Evolutionary conservation across 371 early-diverging fungal genomes (phyloP).

Genomic region (Phascolomyces articulosus): DNA sequence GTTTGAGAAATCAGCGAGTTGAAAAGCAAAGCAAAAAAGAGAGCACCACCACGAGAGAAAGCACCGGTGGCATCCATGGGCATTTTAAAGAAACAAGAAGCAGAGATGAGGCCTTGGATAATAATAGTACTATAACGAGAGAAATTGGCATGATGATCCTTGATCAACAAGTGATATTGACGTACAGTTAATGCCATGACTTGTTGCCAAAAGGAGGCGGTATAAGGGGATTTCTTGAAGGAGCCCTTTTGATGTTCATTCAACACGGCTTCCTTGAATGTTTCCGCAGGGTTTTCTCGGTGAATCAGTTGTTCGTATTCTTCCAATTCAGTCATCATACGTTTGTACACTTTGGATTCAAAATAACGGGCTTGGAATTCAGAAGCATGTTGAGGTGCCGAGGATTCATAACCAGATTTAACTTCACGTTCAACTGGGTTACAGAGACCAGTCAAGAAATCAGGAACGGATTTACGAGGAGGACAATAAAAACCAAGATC

Average conservation of each 20-base stretch:
- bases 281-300: conserved; percentile 26
- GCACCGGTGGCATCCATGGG: conserved; percentile 56
- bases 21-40: conserved; percentile 61
- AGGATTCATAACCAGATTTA: conserved; percentile 48
- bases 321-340: conserved; percentile 30
- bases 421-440: conserved; percentile 60
- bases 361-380: conserved; percentile 51
- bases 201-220: conserved; percentile 55
- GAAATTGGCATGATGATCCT: conserved; percentile 46
- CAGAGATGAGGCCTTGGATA: conserved; percentile 68
- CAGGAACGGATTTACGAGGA: conserved; percentile 74
- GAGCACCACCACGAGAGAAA: conserved; percentile 71
- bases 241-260: conserved; percentile 47
- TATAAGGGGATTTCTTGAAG: conserved; percentile 44
- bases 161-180: conserved; percentile 49
- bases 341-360: conserved; percentile 21
- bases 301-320: conserved; percentile 20
- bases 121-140: conserved; percentile 58
- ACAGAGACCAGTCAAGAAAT: conserved; percentile 75
- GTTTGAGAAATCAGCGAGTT: conserved; percentile 56
- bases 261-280: conserved; percentile 43
- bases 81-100: conserved; percentile 65
- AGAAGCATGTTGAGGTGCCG: conserved; percentile 44
- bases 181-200: conserved; percentile 49
- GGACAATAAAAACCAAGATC: conserved; percentile 73